Evolutionary conservation across 73 alveolate species (phyloP).

Genomic region (Paramecium primaurelia): DNA sequence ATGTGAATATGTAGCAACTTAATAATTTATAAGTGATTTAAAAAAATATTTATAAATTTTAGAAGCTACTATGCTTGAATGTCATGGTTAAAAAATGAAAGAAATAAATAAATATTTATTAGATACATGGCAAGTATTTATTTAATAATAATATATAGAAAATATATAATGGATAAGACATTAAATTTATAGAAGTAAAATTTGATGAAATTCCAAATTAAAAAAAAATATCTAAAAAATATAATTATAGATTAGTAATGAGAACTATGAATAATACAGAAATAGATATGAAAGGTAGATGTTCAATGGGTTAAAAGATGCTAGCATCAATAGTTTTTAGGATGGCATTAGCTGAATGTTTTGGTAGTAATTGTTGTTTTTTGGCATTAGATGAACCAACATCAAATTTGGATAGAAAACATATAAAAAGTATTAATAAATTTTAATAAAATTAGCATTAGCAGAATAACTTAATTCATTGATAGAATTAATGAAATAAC

Average conservation of each 20-base stretch:
- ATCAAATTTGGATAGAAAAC: slow-evolving; percentile 96
- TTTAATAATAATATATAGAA: background rate
- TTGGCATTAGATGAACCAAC: slow-evolving; percentile 99
- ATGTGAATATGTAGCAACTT: background rate
- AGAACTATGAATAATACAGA: slow-evolving; percentile 67
- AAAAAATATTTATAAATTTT: background rate
- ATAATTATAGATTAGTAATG: slow-evolving; percentile 91
- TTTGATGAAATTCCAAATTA: slow-evolving; percentile 25
- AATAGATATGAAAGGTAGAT: slow-evolving; percentile 98
- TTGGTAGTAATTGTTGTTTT: slow-evolving; percentile 94
- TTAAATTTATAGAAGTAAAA: background rate
- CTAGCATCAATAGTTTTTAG: slow-evolving; percentile 97
- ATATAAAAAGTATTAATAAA: slow-evolving; percentile 79
- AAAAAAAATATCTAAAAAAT: slow-evolving; percentile 18
- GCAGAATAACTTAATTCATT: slow-evolving; percentile 91
- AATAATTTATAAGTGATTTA: background rate
- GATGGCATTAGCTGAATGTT: slow-evolving; percentile 98
- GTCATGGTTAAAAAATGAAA: background rate
- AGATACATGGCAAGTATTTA: background rate
- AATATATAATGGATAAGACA: background rate
- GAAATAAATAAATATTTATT: background rate
- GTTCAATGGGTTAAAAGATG: slow-evolving; percentile 98
- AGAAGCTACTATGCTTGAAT: background rate
- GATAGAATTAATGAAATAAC: slow-evolving; percentile 85
- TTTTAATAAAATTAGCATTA: slow-evolving; percentile 38